Conservation (phyloP, 148 eudicot species). For the Vaccinium vitisidaea region DNA sequence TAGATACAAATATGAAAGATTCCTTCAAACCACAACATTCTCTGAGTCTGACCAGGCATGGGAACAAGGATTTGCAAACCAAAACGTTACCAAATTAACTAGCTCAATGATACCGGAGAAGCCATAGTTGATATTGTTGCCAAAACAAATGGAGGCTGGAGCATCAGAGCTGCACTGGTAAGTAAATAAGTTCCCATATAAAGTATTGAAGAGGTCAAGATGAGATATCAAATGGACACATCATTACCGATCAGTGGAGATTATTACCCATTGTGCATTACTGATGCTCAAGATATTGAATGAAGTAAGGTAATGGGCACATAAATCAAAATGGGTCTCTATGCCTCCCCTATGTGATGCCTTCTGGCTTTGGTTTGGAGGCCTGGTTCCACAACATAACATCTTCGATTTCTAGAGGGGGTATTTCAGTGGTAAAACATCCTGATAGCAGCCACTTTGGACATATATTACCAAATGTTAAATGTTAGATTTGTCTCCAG, state of each 20-base stretch:
- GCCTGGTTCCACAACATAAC: too few relatives aligned
- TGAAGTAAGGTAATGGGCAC: too few relatives aligned
- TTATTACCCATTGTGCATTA: not conserved
- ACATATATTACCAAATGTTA: too few relatives aligned
- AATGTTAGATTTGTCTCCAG: too few relatives aligned
- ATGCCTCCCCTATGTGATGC: too few relatives aligned
- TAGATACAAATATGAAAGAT: not conserved
- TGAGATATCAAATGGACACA: not conserved
- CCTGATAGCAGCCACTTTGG: too few relatives aligned
- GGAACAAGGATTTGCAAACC: not conserved
- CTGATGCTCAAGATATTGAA: too few relatives aligned
- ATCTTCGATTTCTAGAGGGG: too few relatives aligned
- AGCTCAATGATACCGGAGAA: not conserved
- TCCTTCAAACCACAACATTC: not conserved
- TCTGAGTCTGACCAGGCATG: not conserved
- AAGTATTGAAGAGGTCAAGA: slow-evolving; percentile 2
- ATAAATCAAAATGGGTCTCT: too few relatives aligned
- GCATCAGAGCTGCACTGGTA: not conserved
- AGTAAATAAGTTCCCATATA: not conserved
- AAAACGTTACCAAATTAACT: not conserved
- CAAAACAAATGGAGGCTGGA: not conserved
- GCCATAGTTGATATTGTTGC: not conserved
- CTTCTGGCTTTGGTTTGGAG: too few relatives aligned
- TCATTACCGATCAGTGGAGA: not conserved
- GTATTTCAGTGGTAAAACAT: too few relatives aligned